Base-by-base conservation (phyloP, 139 green algal genomes). In the Gonium pectorale region DNA sequence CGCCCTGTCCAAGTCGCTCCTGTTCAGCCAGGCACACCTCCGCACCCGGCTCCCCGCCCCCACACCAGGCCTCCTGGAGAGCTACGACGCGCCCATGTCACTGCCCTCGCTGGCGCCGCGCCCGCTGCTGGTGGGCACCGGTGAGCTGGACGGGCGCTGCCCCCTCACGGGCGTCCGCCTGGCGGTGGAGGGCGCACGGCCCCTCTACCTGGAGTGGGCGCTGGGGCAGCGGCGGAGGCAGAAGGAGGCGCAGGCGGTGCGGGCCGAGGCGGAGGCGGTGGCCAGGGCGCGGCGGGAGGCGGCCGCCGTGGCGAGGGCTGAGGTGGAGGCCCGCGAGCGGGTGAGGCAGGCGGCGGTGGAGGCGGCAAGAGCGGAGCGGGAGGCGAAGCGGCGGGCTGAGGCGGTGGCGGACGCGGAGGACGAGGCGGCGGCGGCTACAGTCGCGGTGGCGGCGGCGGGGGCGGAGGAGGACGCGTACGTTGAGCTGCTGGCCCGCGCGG, bases 121-220 rank as follows among this genome's bases (percentile, higher is more conserved):
- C 22, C 93, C 93, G 24, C 69, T 95, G 37, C 86, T 95, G 67
- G 60, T 95, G 9, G 67, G 84, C 21, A 92, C 88, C 35, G 93
- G 93, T 0, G 88, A 89, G 72, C 29, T 89, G 3, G 93, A 96
- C 79, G 68, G 78, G 1, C 77, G 84, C 35, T 93, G 88, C 86
- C 91, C 91, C 19, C 49, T 88, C 27, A 27, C 33, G 6, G 81
- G 60, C 1, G 56, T 87, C 19, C 2, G 38, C 17, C 26, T 49
- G 64, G 70, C 81, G 26, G 41, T 41, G 29, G 44, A 40, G 6
- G 73, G n/a, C 29, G 52, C 70, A 1, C 56, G 60, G 3, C n/a
- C 43, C 0, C 4, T 2, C 35, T 81, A 63, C 54, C 35, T 37
- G 43, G 80, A 35, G n/a, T 79, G 78, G 78, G 78, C 63, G 7